Conservation (phyloP, 2,329 filamentous ascomycete genomes). For the Botryotinia globosa region DNA sequence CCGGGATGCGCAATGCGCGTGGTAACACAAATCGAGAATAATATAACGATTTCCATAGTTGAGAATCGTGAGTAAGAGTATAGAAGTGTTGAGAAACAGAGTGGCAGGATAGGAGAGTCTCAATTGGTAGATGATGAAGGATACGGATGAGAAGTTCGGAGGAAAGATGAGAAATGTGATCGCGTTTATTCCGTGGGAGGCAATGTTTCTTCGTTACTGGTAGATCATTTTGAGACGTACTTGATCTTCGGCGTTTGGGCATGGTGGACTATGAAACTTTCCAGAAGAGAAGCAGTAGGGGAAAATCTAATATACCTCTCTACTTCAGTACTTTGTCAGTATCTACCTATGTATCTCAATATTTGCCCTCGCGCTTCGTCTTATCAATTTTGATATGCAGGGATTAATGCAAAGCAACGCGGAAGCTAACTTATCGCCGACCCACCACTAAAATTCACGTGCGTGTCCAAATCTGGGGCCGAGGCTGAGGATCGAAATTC, state of each 20-base stretch:
- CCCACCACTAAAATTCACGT: constrained; percentile 14
- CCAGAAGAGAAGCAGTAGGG: not conserved
- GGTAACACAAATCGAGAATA: constrained; percentile 84
- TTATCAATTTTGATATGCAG: constrained; percentile 10
- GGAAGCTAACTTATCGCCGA: constrained; percentile 15
- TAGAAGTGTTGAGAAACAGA: constrained; percentile 74
- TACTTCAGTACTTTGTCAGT: not conserved
- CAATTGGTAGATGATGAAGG: constrained; percentile 69
- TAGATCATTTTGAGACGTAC: constrained; percentile 3
- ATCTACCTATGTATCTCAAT: not conserved
- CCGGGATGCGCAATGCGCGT: constrained; percentile 71
- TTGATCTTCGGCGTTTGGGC: constrained; percentile 33
- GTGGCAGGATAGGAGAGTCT: constrained; percentile 60
- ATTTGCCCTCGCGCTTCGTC: constrained; percentile 7
- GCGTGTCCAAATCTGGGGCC: constrained; percentile 15
- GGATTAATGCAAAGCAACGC: constrained; percentile 1
- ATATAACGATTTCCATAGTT: constrained; percentile 89
- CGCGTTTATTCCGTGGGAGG: constrained; percentile 38
- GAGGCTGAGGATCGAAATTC: constrained; percentile 19
- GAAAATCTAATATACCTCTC: not conserved
- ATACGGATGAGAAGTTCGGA: constrained; percentile 87
- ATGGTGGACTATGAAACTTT: not conserved
- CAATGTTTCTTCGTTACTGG: constrained; percentile 27
- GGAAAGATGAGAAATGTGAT: constrained; percentile 71
- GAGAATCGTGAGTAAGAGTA: constrained; percentile 71